Evolutionary conservation across 2,329 filamentous ascomycete genomes (phyloP), one percentile per base, ranked within the genome.

Genomic region (Hymenoscyphus fructigenus): DNA sequence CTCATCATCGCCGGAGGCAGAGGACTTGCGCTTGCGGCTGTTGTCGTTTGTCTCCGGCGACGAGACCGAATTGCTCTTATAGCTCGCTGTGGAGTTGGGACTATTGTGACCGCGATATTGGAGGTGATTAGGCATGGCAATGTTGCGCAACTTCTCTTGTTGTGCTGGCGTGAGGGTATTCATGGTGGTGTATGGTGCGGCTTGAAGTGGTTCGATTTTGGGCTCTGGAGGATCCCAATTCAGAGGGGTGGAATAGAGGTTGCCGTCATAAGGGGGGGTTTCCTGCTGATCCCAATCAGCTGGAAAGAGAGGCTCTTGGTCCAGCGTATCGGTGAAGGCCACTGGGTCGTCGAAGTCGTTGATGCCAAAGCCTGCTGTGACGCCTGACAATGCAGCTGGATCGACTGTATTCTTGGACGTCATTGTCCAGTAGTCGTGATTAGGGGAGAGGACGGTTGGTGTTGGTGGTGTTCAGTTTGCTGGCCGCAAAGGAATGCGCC

Each of bases 11-110:
- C 86, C 85, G 5, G 66, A 87, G 59, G 82, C 83, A 0, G 88
- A 88, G 0, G 87, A 85, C 78, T 92, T 93, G 70, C 90, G 85
- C 78, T 92, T 93, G 70, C 88, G 83, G 67, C 77, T 82, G 20
- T 76, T 72, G 68, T 81, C 82, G 66, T 68, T 64, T n/a, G 81
- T 82, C 28, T 82, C 88, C n/a, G 88, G 88, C 1, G 88, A 91
- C 12, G 87, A 88, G 60, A 80, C 77, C 20, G 47, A 53, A 26
- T 77, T 79, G 56, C 78, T 80, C 53, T 79, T 82, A 67, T 77
- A 81, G 68, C 82, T 83, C 14, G 75, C 76, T 63, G 80, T 80
- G 10, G 86, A 88, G 67, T 84, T 81, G 17, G 86, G 85, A 69
- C 86, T 88, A 57, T 83, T 64, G 26, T 72, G 65, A n/a, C 53